Conservation (phyloP, 371 early-diverging fungal genomes). For the Basidiobolus meristosporus region DNA sequence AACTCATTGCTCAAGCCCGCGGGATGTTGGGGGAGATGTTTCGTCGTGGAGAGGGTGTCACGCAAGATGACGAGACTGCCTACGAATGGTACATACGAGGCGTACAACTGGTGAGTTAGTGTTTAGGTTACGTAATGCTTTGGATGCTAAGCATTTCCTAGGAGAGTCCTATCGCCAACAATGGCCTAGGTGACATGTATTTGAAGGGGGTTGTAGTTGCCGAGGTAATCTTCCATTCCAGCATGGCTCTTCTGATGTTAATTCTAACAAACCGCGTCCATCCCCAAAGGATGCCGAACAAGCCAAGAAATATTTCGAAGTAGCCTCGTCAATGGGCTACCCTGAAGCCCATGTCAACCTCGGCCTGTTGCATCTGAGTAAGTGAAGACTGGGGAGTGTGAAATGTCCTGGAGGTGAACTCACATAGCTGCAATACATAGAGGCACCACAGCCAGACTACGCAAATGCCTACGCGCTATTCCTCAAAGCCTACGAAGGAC, state of each 20-base stretch:
- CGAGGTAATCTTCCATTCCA: slow-evolving; percentile 9
- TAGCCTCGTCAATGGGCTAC: slow-evolving; percentile 34
- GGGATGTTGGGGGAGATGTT: slow-evolving; percentile 73
- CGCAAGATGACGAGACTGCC: slow-evolving; percentile 30
- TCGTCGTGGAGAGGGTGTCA: slow-evolving; percentile 81
- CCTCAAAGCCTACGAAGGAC: no score
- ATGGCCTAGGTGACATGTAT: slow-evolving; percentile 67
- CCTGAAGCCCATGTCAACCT: slow-evolving; percentile 39
- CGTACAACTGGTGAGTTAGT: slow-evolving; percentile 17
- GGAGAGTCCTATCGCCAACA: slow-evolving; percentile 36
- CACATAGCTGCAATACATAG: no score
- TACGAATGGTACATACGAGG: slow-evolving; percentile 57
- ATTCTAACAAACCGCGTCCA: no score
- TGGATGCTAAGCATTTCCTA: slow-evolving; percentile 1
- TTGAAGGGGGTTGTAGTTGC: slow-evolving; percentile 36
- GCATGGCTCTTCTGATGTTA: no score
- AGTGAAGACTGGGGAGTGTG: no score
- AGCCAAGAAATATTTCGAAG: slow-evolving; percentile 31
- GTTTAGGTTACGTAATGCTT: background rate
- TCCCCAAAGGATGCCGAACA: slow-evolving; percentile 1
- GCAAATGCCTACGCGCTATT: no score
- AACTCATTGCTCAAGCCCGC: slow-evolving; percentile 41
- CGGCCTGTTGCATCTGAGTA: no score
- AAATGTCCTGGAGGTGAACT: no score
- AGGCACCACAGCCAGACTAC: no score